These are phyloP conservation scores for Stephania japonica DNA, from an alignment of 164 flowering plant species.

Conservation along the genomic window DNA sequence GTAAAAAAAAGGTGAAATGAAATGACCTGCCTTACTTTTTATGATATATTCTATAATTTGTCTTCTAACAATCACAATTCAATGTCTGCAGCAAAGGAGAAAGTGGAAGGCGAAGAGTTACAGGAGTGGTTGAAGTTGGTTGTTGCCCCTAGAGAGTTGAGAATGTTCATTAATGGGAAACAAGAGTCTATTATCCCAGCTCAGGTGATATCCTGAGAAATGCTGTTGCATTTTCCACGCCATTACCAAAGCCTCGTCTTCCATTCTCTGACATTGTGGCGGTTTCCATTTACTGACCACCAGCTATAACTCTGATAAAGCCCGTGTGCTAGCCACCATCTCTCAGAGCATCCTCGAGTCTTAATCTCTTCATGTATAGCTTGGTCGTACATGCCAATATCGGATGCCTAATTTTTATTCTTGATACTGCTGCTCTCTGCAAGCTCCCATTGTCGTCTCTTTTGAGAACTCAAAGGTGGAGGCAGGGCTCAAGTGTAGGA, in stretches of 20 bases:
- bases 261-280: not conserved
- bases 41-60: not conserved
- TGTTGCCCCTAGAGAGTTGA: constrained; percentile 76
- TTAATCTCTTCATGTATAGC: not conserved
- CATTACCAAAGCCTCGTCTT: not conserved
- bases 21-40: not conserved
- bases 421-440: not conserved
- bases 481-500: not conserved
- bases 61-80: not conserved
- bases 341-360: not conserved
- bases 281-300: not conserved
- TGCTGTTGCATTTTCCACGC: not conserved
- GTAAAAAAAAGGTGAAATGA: too few relatives aligned
- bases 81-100: constrained; percentile 59
- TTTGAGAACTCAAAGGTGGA: not conserved
- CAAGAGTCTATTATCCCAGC: constrained; percentile 54
- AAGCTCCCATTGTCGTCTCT: not conserved
- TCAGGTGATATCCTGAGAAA: constrained; percentile 19
- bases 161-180: constrained; percentile 52
- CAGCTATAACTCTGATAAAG: not conserved
- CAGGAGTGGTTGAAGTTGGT: constrained; percentile 82
- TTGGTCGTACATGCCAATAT: not conserved
- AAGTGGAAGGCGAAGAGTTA: constrained; percentile 91
- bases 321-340: not conserved
- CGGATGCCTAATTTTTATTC: not conserved